Base-by-base conservation (phyloP, 495 filamentous ascomycete species). In the Trichoderma orchidacearum region DNA sequence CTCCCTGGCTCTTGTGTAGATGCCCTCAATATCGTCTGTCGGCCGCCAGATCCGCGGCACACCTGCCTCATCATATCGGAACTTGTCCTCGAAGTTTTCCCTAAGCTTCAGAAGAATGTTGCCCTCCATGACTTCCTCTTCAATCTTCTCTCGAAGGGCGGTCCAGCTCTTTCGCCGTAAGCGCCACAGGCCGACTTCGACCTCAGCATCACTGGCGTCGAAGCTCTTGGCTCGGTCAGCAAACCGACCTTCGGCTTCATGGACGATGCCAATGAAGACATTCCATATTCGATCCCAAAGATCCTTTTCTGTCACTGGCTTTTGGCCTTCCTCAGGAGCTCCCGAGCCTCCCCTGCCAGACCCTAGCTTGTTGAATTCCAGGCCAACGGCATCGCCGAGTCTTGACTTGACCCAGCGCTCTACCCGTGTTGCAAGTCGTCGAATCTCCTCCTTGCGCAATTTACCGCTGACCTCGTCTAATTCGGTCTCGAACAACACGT, bases 21-120 rank as follows among this genome's bases (percentile, higher is more conserved):
- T 70, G 45, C 90, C 89, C 69, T 98, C 94, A 63, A 98, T 97
- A 66, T 97, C 93, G 67, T 98, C 93, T 0, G 86, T 91, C 2
- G 93, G 93, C 21, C 94, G 85, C 93, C 93, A 98, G 64, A 98
- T 95, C 34, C 93, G 78, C 4, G 93, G 93, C 3, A 98, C 94
- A 32, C 94, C 94, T 13, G 82, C 83, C 51, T 95, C 91, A 60
- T 98, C 94, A 63, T 98, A 98, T 56, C 93, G 87, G 79, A 98
- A 98, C 66, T 94, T 95, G 71, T 98, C 93, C 64, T 98, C 93
- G 61, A 98, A 98, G 70, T 96, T 97, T 72, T 98, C 93, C 6
- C 93, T 84, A 29, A 98, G 80, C 70, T 98, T 98, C 58, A 98
- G 79, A 7, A 98, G 72, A 54, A 98, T 79, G 66, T 97, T 98